Conservation (phyloP, 805 yeast species). For the Ascoidea tarda region DNA sequence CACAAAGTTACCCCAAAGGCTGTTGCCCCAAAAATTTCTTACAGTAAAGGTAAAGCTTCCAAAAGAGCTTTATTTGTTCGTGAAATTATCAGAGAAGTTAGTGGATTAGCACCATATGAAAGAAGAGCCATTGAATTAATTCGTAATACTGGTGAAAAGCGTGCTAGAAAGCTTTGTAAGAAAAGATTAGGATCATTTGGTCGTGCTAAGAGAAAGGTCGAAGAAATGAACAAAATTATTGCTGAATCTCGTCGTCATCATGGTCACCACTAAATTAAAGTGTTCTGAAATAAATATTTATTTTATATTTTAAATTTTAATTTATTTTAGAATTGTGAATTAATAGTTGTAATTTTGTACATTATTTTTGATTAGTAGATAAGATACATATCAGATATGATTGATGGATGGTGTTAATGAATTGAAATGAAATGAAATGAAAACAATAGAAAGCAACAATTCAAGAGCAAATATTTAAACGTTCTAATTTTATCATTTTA, state of each 20-base stretch:
- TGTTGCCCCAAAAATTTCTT: slow-evolving; percentile 78
- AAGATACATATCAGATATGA: too few species aligned
- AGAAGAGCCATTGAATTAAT: slow-evolving; percentile 98
- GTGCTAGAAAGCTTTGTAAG: slow-evolving; percentile 99
- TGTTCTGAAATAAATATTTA: too few species aligned
- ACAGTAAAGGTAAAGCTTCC: slow-evolving; percentile 94
- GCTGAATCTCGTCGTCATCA: slow-evolving; percentile 90
- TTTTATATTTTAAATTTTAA: too few species aligned
- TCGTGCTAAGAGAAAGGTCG: slow-evolving; percentile 99
- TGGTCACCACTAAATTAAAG: slow-evolving; percentile 5
- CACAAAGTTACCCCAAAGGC: slow-evolving; percentile 84
- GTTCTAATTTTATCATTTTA: too few species aligned
- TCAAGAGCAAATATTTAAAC: too few species aligned
- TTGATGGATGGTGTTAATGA: too few species aligned
- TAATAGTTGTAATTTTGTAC: too few species aligned
- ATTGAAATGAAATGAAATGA: too few species aligned
- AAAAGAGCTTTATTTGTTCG: slow-evolving; percentile 96
- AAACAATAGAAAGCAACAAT: too few species aligned
- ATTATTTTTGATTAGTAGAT: too few species aligned
- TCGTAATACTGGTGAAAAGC: slow-evolving; percentile 99
- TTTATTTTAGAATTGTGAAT: too few species aligned
- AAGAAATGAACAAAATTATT: slow-evolving; percentile 92
- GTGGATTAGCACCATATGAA: slow-evolving; percentile 99
- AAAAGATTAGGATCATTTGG: slow-evolving; percentile 99
- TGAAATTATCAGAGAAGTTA: slow-evolving; percentile 88